These are phyloP conservation scores for Flaveria robusta DNA, from an alignment of 129 eudicot genomes.

Conservation along the genomic window DNA sequence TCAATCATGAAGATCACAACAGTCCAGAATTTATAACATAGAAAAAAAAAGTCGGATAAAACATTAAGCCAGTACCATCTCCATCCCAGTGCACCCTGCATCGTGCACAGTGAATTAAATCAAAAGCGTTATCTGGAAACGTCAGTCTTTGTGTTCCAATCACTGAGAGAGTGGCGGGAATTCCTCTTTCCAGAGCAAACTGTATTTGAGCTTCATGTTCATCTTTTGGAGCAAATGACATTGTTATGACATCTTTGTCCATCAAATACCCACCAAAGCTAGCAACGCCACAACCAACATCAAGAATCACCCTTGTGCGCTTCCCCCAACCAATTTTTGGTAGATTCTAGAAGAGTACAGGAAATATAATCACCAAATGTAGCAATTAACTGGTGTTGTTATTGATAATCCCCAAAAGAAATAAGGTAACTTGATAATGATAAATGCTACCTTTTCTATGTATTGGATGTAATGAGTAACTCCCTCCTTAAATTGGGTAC, in stretches of 20 bases:
- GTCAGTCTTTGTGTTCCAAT: slow-evolving; percentile 96
- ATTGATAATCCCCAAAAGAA: slow-evolving; percentile 9
- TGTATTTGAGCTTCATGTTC: slow-evolving; percentile 99
- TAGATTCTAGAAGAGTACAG: slow-evolving; percentile 51
- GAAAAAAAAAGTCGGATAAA: background rate
- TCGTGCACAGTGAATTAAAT: slow-evolving; percentile 96
- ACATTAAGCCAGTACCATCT: slow-evolving; percentile 51
- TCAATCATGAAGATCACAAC: slow-evolving; percentile 4
- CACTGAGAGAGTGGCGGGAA: slow-evolving; percentile 93
- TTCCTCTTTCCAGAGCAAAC: slow-evolving; percentile 97
- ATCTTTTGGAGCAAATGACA: slow-evolving; percentile 99
- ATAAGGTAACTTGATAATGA: slow-evolving; percentile 4
- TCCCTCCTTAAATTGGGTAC: slow-evolving; percentile 93
- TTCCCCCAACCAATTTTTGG: slow-evolving; percentile 92
- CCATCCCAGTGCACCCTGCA: slow-evolving; percentile 99
- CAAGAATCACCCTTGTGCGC: slow-evolving; percentile 83
- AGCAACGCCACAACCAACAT: slow-evolving; percentile 99
- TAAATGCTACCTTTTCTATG: slow-evolving; percentile 66
- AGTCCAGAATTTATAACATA: slow-evolving; percentile 7
- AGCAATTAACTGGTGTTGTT: slow-evolving; percentile 15
- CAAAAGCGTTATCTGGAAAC: slow-evolving; percentile 87
- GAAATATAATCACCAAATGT: background rate
- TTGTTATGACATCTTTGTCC: slow-evolving; percentile 85
- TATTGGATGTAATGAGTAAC: slow-evolving; percentile 67
- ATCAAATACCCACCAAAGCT: slow-evolving; percentile 97